These are phyloP conservation scores for Pseudisothecium myosuroides DNA, from an alignment of 225 moss, liverwort and hornwort genomes.

Conservation along the genomic window DNA sequence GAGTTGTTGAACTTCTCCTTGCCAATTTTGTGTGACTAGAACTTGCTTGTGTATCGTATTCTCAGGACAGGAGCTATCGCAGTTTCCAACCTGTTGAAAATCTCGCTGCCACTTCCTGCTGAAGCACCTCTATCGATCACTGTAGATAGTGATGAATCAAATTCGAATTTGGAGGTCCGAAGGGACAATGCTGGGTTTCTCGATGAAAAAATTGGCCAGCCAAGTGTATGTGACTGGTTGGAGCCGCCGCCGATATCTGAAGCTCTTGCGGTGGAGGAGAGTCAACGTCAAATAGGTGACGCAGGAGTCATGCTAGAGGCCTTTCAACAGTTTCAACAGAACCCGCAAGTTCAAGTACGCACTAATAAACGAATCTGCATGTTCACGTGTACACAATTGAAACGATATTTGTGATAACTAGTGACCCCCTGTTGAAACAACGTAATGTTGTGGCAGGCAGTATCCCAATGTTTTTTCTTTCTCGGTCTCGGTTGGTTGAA, in stretches of 20 bases:
- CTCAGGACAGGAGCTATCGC: conserved; percentile 5
- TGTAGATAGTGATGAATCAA: neutral
- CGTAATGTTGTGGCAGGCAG: neutral
- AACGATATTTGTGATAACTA: neutral
- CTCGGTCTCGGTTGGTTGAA: neutral
- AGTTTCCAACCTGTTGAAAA: neutral
- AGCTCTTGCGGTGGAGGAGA: conserved; percentile 1
- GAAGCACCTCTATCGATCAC: neutral
- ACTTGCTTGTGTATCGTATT: neutral
- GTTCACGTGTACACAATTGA: neutral
- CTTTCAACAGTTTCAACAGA: conserved; percentile 70
- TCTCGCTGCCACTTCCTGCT: neutral
- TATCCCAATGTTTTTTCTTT: neutral
- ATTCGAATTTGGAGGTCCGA: neutral
- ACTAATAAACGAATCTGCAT: neutral
- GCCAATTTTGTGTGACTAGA: neutral
- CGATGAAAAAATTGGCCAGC: conserved; percentile 15
- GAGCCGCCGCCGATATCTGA: conserved; percentile 53
- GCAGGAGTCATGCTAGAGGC: conserved; percentile 57
- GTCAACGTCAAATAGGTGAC: conserved; percentile 5
- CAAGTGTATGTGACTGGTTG: conserved; percentile 54
- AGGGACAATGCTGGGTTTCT: neutral
- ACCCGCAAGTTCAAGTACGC: conserved; percentile 64
- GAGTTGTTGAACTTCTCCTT: neutral
- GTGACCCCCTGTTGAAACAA: neutral